phyloP scores from a whole-genome alignment of 208 protist species.

The Leishmania aethiopica region DNA sequence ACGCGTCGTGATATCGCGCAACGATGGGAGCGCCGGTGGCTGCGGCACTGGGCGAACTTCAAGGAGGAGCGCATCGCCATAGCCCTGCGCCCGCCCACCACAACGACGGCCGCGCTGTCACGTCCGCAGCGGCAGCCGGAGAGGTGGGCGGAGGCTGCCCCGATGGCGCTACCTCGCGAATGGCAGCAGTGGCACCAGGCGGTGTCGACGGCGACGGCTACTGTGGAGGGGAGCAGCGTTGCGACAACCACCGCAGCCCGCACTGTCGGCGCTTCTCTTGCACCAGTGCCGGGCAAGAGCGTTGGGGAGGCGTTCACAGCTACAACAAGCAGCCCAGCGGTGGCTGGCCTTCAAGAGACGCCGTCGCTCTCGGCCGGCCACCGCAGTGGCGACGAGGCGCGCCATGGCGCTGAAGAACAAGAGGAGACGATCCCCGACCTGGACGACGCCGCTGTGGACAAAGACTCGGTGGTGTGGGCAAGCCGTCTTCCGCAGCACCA shows the following conservation, averaged over 20 bases:
- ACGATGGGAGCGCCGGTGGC: constrained; percentile 50
- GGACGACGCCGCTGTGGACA: background rate
- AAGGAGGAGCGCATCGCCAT: constrained; percentile 40
- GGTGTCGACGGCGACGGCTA: background rate
- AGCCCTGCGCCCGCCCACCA: constrained; percentile 13
- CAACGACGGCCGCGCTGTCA: background rate
- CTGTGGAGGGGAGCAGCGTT: background rate
- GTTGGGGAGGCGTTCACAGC: background rate
- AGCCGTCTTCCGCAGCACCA: background rate
- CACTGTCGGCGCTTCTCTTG: background rate
- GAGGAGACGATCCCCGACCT: too few species aligned
- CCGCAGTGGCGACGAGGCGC: background rate
- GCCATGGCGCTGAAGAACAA: background rate
- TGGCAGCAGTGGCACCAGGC: background rate
- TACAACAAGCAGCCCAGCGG: background rate
- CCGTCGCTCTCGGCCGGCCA: background rate
- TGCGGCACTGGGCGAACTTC: constrained; percentile 36
- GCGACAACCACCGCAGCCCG: background rate
- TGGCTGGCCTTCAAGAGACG: background rate
- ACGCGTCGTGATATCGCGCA: constrained; percentile 47
- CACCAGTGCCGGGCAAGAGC: constrained; percentile 1
- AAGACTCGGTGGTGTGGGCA: background rate
- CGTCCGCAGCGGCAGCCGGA: background rate
- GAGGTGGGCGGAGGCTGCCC: background rate
- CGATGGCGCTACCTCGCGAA: background rate